Percentiles rank a stretch among this genome's conserved stretches.
phyloP scores from a whole-genome alignment of 495 filamentous ascomycete species.

The Annulohypoxylon moriforme region DNA sequence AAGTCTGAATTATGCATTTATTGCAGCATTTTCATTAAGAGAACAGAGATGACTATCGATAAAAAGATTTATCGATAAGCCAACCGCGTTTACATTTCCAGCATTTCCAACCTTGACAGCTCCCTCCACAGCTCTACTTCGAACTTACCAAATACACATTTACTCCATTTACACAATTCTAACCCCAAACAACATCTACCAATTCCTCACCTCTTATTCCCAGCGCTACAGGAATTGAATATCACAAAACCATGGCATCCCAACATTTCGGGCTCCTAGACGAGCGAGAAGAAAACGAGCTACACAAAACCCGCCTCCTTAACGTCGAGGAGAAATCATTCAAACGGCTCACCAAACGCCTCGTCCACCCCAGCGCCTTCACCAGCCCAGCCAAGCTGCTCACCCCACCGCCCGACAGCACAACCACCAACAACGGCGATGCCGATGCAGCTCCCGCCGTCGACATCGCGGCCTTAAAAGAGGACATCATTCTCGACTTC shows the following conservation, averaged over 20 bases:
- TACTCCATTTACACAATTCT: background rate
- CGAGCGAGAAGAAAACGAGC: conserved; percentile 74
- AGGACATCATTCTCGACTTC: conserved; percentile 91
- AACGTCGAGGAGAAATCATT: conserved; percentile 94
- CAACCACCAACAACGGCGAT: conserved; percentile 60
- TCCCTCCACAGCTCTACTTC: background rate
- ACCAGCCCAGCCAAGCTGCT: conserved; percentile 67
- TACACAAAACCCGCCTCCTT: conserved; percentile 91
- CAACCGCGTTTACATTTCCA: background rate
- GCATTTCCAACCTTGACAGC: background rate
- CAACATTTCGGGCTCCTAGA: conserved; percentile 56
- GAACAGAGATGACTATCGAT: conserved; percentile 10
- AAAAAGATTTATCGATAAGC: conserved; percentile 24
- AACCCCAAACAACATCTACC: background rate
- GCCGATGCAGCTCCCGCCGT: conserved; percentile 31
- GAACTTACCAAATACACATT: background rate
- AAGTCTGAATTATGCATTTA: conserved; percentile 25
- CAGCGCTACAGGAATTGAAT: background rate
- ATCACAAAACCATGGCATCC: conserved; percentile 35
- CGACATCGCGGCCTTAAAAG: conserved; percentile 70
- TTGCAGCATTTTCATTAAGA: conserved; percentile 18
- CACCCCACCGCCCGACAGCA: conserved; percentile 75
- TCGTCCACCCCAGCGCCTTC: conserved; percentile 73
- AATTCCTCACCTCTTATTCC: background rate
- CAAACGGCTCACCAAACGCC: conserved; percentile 85